Base-by-base conservation (phyloP, 1,284 basidiomycete species). In the Malassezia japonica region DNA sequence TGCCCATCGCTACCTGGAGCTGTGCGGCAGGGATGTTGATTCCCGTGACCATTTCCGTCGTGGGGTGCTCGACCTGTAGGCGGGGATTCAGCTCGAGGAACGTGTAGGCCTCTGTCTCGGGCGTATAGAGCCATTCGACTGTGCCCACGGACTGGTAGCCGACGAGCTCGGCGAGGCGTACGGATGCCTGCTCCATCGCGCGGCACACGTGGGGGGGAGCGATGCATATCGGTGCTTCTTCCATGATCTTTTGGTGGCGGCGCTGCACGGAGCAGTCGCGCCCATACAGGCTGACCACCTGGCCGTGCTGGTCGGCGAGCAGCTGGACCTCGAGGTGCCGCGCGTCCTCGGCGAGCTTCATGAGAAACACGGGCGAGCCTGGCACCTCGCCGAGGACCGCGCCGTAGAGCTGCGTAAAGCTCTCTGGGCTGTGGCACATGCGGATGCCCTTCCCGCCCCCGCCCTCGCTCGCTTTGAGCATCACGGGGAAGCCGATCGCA, bases 311-410 rank as follows among this genome's bases (percentile, higher is more conserved):
- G 27, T 61, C 58, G 13, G 60, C 62, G 44, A 56, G 70, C 37
- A 68, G 56, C 89, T 84, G 73, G 82, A 95, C 72, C 84, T 86
- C 78, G 88, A 91, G 5, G 46, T 72, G 70, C 2, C 70, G 51
- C 7, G 78, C 73, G 0, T 79, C 76, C 23, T 79, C 48, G n/a
- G 66, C 74, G 29, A 75, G 73, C 61, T 74, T 75, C 62, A n/a
- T n/a, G n/a, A n/a, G n/a, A n/a, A 98, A 96, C 66, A 98, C 90
- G 50, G 91, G 91, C 1, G 92, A 96, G 40, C 91, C 91, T 90
- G 67, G 6, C 61, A 96, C 90, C 76, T 98, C 91, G 67, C 88
- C 86, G 27, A 83, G 81, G 10, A 95, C 91, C 4, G 92, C 92
- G 65, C 85, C 80, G 76, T 60, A 84, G 94, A 45, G 87, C 83